Percentiles rank a stretch among this genome's conserved stretches.
Evolutionary conservation across 805 yeast genomes (phyloP).

Genomic region (Saccharomyces kudriavzevii): DNA sequence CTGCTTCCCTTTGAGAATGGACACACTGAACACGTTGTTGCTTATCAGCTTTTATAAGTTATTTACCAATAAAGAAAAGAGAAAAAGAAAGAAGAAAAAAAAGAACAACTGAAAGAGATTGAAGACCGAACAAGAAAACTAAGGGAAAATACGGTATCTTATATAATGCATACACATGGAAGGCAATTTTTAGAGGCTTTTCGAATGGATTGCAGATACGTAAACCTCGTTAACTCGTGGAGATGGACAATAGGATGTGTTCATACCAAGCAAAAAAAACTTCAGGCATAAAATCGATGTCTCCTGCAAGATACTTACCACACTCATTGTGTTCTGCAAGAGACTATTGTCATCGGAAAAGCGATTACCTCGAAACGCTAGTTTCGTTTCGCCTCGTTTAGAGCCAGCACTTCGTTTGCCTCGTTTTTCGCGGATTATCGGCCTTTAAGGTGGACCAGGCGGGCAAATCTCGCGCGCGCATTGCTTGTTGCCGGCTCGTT

Average conservation of each 20-base stretch:
- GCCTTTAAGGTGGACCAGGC: background rate
- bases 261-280: background rate
- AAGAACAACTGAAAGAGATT: background rate
- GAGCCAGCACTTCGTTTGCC: background rate
- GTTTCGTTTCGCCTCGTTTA: background rate
- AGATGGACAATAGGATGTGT: background rate
- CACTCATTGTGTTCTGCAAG: background rate
- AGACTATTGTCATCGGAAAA: background rate
- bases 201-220: background rate
- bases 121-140: background rate
- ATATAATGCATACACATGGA: background rate
- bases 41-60: background rate
- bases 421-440: background rate
- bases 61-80: background rate
- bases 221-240: background rate
- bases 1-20: background rate
- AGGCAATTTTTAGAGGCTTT: background rate
- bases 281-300: background rate
- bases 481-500: background rate
- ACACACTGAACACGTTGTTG: background rate
- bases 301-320: background rate
- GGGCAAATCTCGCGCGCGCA: background rate
- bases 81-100: background rate
- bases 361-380: background rate
- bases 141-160: background rate